phyloP scores from a whole-genome alignment of 2,329 filamentous ascomycete species.

The Zymoseptoria tritici region DNA sequence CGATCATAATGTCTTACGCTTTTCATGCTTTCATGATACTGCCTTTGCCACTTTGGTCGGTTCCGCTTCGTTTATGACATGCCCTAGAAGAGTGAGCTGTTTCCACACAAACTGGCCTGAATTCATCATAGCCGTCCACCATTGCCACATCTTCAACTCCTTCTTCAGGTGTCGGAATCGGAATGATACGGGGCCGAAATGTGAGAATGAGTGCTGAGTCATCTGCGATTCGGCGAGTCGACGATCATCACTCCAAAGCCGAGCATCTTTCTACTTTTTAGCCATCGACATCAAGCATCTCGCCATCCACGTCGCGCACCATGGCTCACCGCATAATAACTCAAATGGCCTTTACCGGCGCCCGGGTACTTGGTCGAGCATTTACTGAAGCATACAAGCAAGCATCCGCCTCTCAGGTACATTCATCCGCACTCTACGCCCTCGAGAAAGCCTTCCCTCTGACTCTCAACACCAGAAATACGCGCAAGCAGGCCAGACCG shows the following conservation, averaged over 20 bases:
- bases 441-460: neutral
- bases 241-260: neutral
- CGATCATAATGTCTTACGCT: neutral
- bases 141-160: too few species aligned
- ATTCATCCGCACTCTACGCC: neutral
- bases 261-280: neutral
- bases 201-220: neutral
- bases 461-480: conserved; percentile 47
- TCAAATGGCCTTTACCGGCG: conserved; percentile 83
- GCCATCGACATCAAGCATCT: neutral
- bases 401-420: conserved; percentile 63
- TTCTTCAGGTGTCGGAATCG: too few species aligned
- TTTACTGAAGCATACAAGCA: conserved; percentile 94
- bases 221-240: neutral
- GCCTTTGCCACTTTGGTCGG: neutral
- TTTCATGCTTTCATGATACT: neutral
- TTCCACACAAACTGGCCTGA: too few species aligned
- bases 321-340: conserved; percentile 88
- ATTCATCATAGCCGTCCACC: too few species aligned
- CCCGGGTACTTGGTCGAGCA: conserved; percentile 84
- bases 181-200: neutral
- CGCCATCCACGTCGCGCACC: conserved; percentile 4
- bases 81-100: neutral
- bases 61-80: neutral
- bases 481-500: conserved; percentile 23